These are phyloP conservation scores for Tolypocladium amazonense DNA, from an alignment of 2,329 filamentous ascomycete species.

Conservation along the genomic window DNA sequence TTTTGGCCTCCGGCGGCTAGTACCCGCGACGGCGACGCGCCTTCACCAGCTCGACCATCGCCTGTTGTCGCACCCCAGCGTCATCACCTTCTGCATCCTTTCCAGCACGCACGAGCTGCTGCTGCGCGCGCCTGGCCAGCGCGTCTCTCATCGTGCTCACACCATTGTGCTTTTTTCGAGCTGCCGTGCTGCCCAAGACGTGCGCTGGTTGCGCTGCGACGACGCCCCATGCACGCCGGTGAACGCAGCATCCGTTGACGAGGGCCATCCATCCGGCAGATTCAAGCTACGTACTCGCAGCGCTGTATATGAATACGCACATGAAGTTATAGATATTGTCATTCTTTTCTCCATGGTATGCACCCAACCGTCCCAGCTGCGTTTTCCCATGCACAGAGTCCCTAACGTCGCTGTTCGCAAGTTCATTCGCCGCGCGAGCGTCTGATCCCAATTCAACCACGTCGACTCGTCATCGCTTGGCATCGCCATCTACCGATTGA, in stretches of 20 bases:
- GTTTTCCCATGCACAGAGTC: neutral
- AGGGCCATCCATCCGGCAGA: neutral
- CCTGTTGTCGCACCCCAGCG: conserved; percentile 1
- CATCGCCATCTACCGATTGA: neutral
- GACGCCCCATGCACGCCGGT: neutral
- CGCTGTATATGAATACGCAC: neutral
- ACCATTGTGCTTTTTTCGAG: neutral
- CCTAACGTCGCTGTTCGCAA: neutral
- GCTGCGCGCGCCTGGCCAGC: neutral
- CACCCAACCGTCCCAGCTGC: neutral
- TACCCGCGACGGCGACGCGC: conserved; percentile 8
- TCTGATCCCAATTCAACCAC: neutral
- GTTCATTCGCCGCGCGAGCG: neutral
- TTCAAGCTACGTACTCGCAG: neutral
- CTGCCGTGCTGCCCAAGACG: neutral
- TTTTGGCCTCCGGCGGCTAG: conserved; percentile 1
- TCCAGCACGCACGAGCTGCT: neutral
- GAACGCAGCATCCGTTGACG: neutral
- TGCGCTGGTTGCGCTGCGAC: neutral
- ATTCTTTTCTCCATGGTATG: neutral
- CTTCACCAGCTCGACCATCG: conserved; percentile 3
- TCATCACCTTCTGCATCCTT: conserved; percentile 1
- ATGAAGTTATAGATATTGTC: neutral
- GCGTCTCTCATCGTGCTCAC: neutral
- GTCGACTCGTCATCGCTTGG: neutral